A percentile compares a stretch with the other conserved stretches of the same genome.
Conservation (phyloP, 371 early-diverging fungal genomes). For the Apophysomyces ossiformis region DNA sequence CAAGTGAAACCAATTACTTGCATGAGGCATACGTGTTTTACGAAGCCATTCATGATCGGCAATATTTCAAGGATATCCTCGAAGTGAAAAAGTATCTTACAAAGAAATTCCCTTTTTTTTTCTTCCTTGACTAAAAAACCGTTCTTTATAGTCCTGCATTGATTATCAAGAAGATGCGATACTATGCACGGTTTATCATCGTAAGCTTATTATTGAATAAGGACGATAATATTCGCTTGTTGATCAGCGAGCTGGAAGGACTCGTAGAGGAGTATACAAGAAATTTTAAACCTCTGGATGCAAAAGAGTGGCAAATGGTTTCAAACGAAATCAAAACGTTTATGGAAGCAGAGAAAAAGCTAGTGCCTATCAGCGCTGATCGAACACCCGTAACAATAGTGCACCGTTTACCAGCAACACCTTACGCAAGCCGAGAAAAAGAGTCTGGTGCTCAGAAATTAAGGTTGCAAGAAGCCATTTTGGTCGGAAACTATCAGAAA, state of each 20-base stretch:
- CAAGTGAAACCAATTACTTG: constrained; percentile 95
- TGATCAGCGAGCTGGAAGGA: constrained; percentile 80
- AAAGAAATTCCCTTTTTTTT: neutral
- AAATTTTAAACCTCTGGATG: constrained; percentile 86
- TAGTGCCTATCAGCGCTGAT: constrained; percentile 74
- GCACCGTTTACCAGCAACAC: constrained; percentile 64
- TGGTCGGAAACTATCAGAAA: constrained; percentile 90
- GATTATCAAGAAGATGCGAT: constrained; percentile 95
- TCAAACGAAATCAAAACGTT: constrained; percentile 89
- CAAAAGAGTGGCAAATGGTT: constrained; percentile 93
- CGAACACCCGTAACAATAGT: constrained; percentile 61
- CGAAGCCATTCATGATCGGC: constrained; percentile 93
- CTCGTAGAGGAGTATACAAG: constrained; percentile 88
- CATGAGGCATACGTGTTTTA: constrained; percentile 95
- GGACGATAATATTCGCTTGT: constrained; percentile 72
- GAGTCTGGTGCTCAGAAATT: constrained; percentile 48
- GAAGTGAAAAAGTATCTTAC: constrained; percentile 80
- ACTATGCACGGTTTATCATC: constrained; percentile 95
- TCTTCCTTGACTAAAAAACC: neutral
- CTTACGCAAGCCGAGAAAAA: constrained; percentile 57
- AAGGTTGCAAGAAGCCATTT: constrained; percentile 88
- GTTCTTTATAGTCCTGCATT: constrained; percentile 70
- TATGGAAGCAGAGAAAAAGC: constrained; percentile 87
- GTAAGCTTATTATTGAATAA: constrained; percentile 91
- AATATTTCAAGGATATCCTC: constrained; percentile 91